A percentile compares a stretch with the other conserved stretches of the same genome.
Conservation (phyloP, 2,329 filamentous ascomycete species). For the Epichloe glyceriae region DNA sequence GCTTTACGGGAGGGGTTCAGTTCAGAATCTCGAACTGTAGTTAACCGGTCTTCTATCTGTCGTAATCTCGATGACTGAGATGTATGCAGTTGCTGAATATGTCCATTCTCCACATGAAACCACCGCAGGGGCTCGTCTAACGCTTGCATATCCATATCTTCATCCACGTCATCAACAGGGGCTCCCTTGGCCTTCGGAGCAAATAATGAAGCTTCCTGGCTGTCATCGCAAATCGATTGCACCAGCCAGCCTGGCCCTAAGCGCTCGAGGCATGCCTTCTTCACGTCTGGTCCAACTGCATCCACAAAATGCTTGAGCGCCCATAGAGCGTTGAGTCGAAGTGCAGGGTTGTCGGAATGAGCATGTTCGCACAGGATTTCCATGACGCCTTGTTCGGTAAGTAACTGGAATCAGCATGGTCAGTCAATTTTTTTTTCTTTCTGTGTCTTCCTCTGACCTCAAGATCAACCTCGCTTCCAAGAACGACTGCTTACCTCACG, state of each 20-base stretch:
- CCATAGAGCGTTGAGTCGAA: constrained; percentile 82
- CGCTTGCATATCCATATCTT: constrained; percentile 44
- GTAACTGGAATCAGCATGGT: constrained; percentile 36
- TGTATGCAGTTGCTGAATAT: constrained; percentile 20
- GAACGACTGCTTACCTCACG: constrained; percentile 50
- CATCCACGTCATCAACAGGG: constrained; percentile 33
- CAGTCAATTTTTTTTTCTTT: constrained; percentile 5
- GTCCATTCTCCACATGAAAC: constrained; percentile 20
- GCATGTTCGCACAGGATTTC: constrained; percentile 72
- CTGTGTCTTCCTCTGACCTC: constrained; percentile 1
- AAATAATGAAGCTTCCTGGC: constrained; percentile 37
- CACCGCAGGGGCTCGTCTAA: constrained; percentile 30
- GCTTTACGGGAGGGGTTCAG: constrained; percentile 54
- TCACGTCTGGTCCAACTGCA: constrained; percentile 56
- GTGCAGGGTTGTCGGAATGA: constrained; percentile 62
- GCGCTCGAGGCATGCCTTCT: constrained; percentile 64
- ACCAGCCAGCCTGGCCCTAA: constrained; percentile 71
- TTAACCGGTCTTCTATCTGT: constrained; percentile 36
- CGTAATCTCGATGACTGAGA: constrained; percentile 31
- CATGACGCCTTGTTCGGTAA: constrained; percentile 62
- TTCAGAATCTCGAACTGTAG: constrained; percentile 49
- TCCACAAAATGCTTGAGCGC: constrained; percentile 82
- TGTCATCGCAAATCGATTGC: constrained; percentile 57
- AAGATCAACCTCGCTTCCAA: not conserved
- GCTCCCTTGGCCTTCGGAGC: constrained; percentile 18